These are phyloP conservation scores for Oryza punctata DNA, from an alignment of 176 grass and related monocot genomes.

Conservation along the genomic window DNA sequence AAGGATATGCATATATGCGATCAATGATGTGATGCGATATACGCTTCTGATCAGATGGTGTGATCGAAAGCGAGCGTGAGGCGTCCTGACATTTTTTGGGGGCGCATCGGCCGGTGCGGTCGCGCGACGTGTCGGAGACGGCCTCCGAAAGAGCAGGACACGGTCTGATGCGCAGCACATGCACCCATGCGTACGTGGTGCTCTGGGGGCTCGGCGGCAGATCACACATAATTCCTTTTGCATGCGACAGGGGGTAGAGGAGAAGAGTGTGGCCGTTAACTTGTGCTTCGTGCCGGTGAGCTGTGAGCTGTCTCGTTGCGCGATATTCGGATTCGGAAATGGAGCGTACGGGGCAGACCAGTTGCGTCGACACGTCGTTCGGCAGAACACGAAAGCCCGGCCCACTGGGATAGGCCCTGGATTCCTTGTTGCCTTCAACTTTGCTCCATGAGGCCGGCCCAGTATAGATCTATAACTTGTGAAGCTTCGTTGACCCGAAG, in stretches of 20 bases:
- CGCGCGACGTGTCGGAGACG: conserved; percentile 6
- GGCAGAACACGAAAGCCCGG: too few relatives aligned
- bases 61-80: neutral
- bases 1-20: neutral
- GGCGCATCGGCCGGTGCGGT: neutral
- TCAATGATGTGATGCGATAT: neutral
- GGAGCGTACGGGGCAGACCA: neutral
- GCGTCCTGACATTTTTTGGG: neutral
- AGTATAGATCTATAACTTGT: too few relatives aligned
- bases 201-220: neutral
- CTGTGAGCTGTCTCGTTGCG: too few relatives aligned
- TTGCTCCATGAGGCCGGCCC: too few relatives aligned
- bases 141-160: neutral
- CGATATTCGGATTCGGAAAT: neutral
- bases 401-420: too few relatives aligned
- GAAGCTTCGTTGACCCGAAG: too few relatives aligned
- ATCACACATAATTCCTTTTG: neutral
- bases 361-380: too few relatives aligned
- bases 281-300: neutral
- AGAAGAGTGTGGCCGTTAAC: neutral
- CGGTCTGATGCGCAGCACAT: neutral
- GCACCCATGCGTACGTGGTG: neutral
- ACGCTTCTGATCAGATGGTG: too few relatives aligned
- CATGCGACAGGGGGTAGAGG: neutral
- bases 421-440: too few relatives aligned